Conservation (phyloP, 129 eudicot genomes). For the Helichrysum umbraculigerum region DNA sequence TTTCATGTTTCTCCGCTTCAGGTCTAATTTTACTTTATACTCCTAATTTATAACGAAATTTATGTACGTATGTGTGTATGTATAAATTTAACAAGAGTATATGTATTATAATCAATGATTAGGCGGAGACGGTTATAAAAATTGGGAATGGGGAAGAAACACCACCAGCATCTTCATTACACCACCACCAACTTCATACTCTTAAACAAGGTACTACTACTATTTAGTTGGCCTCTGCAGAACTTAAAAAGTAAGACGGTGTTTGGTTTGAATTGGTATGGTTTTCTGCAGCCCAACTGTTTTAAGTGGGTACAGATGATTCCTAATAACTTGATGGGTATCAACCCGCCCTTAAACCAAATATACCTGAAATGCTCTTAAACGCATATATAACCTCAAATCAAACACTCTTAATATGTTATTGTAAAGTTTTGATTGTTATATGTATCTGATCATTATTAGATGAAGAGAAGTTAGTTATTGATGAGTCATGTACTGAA, state of each 20-base stretch:
- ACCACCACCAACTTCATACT: conserved; percentile 2
- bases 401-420: too few relatives aligned
- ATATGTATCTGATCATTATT: neutral
- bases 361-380: too few relatives aligned
- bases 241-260: too few relatives aligned
- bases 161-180: neutral
- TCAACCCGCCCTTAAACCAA: too few relatives aligned
- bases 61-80: neutral
- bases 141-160: conserved; percentile 4
- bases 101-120: neutral
- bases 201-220: conserved; percentile 8
- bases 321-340: too few relatives aligned
- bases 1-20: neutral
- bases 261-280: too few relatives aligned
- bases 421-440: neutral
- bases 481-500: neutral
- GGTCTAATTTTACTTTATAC: neutral
- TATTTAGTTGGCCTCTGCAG: too few relatives aligned
- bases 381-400: too few relatives aligned
- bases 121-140: conserved; percentile 4
- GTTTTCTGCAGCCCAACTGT: too few relatives aligned
- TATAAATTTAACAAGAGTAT: neutral
- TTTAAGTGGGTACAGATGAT: too few relatives aligned
- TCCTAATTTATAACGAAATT: too few relatives aligned
- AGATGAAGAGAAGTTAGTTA: neutral